A percentile compares a stretch with the other conserved stretches of the same genome.
phyloP scores from a whole-genome alignment of 805 yeast species.

The Yarrowia keelungensis region DNA sequence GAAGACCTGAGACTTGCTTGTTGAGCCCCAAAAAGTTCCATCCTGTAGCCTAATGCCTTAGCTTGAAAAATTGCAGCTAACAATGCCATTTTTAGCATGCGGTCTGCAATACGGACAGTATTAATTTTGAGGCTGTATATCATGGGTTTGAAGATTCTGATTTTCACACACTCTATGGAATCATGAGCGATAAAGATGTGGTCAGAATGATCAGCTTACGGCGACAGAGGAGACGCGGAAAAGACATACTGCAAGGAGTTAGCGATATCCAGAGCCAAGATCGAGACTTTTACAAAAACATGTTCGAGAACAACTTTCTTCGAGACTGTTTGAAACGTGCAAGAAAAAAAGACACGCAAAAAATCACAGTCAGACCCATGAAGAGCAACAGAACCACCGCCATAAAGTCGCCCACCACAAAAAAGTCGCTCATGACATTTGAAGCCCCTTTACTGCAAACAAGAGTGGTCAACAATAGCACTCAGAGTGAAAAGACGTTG shows the following conservation, averaged over 20 bases:
- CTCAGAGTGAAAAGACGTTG: not conserved
- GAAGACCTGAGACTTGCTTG: too few species aligned
- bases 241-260: not conserved
- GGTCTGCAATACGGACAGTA: too few species aligned
- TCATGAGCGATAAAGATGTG: not conserved
- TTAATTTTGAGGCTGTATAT: too few species aligned
- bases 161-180: not conserved
- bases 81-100: too few species aligned
- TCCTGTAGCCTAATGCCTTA: not conserved
- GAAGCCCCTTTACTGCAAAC: not conserved
- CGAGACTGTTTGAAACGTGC: not conserved
- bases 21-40: too few species aligned
- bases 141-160: too few species aligned
- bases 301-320: slow-evolving; percentile 5
- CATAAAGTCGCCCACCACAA: not conserved
- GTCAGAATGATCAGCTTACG: not conserved
- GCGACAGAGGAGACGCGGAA: not conserved
- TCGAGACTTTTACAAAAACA: slow-evolving; percentile 9
- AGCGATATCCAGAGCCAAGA: not conserved
- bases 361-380: not conserved
- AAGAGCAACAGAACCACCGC: not conserved
- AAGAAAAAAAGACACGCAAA: not conserved
- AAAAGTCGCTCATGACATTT: too few species aligned
- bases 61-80: not conserved
- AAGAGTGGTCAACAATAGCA: not conserved